A percentile compares a stretch with the other conserved stretches of the same genome.
These are phyloP conservation scores for Aciculoconidium aculeatum DNA, from an alignment of 805 yeast species.

Conservation along the genomic window DNA sequence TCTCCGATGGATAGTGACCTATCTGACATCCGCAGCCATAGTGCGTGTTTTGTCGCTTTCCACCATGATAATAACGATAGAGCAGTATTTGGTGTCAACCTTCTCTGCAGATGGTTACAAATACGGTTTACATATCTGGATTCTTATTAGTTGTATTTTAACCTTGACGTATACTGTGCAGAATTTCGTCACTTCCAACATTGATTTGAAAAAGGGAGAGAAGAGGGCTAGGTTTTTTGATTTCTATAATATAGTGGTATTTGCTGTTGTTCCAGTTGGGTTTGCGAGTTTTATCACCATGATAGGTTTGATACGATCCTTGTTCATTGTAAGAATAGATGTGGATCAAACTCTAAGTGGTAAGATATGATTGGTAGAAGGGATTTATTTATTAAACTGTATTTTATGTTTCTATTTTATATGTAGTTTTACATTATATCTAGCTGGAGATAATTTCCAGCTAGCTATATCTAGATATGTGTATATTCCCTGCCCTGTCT, in stretches of 20 bases:
- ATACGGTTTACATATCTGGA: conserved; percentile 86
- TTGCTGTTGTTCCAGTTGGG: conserved; percentile 98
- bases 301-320: conserved; percentile 72
- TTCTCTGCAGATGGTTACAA: conserved; percentile 62
- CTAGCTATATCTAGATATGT: too few relatives aligned
- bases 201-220: conserved; percentile 44
- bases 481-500: too few relatives aligned
- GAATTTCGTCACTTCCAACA: conserved; percentile 78
- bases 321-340: conserved; percentile 70
- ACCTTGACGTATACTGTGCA: conserved; percentile 80
- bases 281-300: conserved; percentile 89
- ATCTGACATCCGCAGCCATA: conserved; percentile 83
- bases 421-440: too few relatives aligned
- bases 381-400: too few relatives aligned
- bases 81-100: conserved; percentile 60
- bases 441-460: too few relatives aligned
- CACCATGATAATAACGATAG: conserved; percentile 61
- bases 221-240: conserved; percentile 65
- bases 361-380: too few relatives aligned
- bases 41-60: conserved; percentile 82
- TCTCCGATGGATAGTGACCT: conserved; percentile 91
- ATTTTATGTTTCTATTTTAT: too few relatives aligned
- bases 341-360: conserved; percentile 20
- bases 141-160: conserved; percentile 75
- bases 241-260: conserved; percentile 82